Evolutionary conservation across 768 basidiomycete species (phyloP), one percentile per base, ranked within the genome.

Genomic region (Dioszegia hungarica): DNA sequence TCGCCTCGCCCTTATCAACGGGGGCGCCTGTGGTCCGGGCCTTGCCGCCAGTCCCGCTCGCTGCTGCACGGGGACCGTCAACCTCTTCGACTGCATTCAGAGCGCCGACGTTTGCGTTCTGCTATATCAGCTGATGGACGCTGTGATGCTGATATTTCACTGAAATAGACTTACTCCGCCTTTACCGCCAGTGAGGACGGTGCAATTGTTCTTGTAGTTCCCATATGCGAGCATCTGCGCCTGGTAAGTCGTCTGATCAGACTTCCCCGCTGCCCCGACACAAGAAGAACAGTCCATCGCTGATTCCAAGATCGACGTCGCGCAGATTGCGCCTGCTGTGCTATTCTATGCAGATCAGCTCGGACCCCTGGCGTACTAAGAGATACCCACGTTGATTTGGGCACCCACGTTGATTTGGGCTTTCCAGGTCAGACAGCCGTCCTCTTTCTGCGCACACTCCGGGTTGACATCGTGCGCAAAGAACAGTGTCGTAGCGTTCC

Each of bases 141-240:
- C n/a, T n/a, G n/a, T n/a, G n/a, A n/a, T n/a, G n/a, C n/a, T n/a
- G n/a, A n/a, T n/a, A n/a, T n/a, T n/a, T 36, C 24, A 19, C 4
- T 22, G 39, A 40, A n/a, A 40, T 5, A 9, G 4, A 36, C 49
- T 51, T 25, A 51, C 49, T 12, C 34, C 28, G 20, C 17, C 11
- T 17, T 14, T 20, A 10, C 49, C 49, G 24, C 49, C 49, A 25
- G 49, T 46, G 5, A 27, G 36, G 5, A 51, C 9, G 6, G 52
- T 54, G 20, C 52, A 54, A 27, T 54, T 54, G 19, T 54, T 54
- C 24, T 27, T 39, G 37, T 43, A 54, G 39, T 33, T 34, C 52
- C 52, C 52, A 43, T 54, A 54, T 15, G 52, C 39, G 31, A 31
- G 39, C 52, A 54, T 54, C 25, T 54, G 52, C 11, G 40, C 40